These are phyloP conservation scores for Daldinia bambusicola DNA, from an alignment of 495 filamentous ascomycete species.

Conservation along the genomic window DNA sequence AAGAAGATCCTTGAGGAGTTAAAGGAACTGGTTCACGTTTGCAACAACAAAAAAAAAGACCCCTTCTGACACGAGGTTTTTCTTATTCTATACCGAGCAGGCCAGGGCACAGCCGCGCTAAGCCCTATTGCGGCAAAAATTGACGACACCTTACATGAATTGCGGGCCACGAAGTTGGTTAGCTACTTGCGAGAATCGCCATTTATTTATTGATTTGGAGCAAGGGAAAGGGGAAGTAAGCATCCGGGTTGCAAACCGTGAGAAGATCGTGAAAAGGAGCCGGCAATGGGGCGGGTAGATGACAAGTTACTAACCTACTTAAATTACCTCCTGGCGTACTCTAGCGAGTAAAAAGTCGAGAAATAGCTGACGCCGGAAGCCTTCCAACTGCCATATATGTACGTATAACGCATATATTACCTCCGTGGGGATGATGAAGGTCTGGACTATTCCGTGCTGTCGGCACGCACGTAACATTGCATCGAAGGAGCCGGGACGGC, in stretches of 20 bases:
- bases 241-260: neutral
- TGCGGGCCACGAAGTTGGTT: neutral
- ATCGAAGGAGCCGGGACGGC: conserved; percentile 1
- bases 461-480: neutral
- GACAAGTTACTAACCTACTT: neutral
- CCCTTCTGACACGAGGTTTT: conserved; percentile 18
- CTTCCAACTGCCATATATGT: neutral
- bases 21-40: neutral
- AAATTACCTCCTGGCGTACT: neutral
- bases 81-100: conserved; percentile 24
- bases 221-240: neutral
- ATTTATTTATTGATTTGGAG: conserved; percentile 36
- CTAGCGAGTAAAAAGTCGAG: conserved; percentile 5
- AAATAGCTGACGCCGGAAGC: neutral
- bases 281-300: neutral
- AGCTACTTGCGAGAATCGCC: conserved; percentile 31
- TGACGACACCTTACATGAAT: conserved; percentile 50
- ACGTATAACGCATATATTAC: neutral
- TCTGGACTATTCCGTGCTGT: conserved; percentile 13
- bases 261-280: neutral
- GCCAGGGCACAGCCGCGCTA: conserved; percentile 48
- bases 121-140: conserved; percentile 58
- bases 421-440: conserved; percentile 8
- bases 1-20: neutral
- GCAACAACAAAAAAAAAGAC: neutral